phyloP scores from a whole-genome alignment of 805 yeast genomes.

The Metschnikowia koreensis region DNA sequence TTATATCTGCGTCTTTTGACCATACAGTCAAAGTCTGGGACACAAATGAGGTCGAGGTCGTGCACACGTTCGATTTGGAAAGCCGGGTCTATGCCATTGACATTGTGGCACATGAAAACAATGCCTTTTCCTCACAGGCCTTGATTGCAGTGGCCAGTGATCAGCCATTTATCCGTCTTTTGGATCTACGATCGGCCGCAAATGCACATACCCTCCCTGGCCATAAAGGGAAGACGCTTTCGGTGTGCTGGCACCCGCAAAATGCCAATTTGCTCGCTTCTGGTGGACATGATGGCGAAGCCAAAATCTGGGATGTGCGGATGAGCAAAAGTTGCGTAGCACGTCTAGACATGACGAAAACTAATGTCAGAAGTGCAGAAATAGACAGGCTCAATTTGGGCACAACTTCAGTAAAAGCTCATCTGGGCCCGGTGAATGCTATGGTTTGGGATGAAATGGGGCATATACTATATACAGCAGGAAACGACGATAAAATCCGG shows the following conservation, averaged over 20 bases:
- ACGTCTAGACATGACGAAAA: conserved; percentile 56
- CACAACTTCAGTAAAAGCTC: conserved; percentile 55
- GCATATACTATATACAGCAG: conserved; percentile 58
- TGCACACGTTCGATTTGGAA: conserved; percentile 61
- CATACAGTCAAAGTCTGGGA: conserved; percentile 79
- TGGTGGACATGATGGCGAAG: conserved; percentile 80
- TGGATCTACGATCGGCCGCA: conserved; percentile 73
- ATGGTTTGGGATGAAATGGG: conserved; percentile 73
- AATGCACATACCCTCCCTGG: conserved; percentile 70
- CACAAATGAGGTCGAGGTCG: conserved; percentile 61
- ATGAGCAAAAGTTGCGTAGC: conserved; percentile 62
- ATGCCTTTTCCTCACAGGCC: conserved; percentile 33
- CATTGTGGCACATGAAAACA: conserved; percentile 32
- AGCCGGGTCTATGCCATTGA: conserved; percentile 68
- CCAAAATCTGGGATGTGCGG: conserved; percentile 83
- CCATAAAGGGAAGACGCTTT: conserved; percentile 53
- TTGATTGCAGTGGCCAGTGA: conserved; percentile 71
- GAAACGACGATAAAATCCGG: conserved; percentile 76
- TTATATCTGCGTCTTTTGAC: conserved; percentile 79
- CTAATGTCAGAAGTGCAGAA: conserved; percentile 25
- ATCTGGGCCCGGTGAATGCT: conserved; percentile 77
- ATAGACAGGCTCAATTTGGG: conserved; percentile 26
- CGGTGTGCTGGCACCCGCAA: conserved; percentile 75
- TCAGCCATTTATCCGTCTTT: conserved; percentile 61
- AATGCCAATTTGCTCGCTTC: conserved; percentile 62